Conservation (phyloP, 2,329 filamentous ascomycete genomes). For the Trichophyton simii region DNA sequence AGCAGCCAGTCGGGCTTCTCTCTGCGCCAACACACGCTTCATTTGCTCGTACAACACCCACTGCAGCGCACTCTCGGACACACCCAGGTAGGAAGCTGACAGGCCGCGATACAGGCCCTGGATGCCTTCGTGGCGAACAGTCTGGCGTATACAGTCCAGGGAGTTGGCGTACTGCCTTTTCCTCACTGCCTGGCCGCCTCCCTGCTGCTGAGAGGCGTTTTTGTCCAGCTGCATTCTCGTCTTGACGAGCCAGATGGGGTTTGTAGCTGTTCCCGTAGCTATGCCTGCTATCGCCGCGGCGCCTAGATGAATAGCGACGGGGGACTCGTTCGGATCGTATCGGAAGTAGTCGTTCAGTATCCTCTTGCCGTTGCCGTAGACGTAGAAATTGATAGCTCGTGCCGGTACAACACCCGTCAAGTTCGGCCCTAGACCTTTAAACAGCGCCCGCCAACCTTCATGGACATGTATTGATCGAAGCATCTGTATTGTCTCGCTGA, state of each 20-base stretch:
- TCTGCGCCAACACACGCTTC: constrained; percentile 57
- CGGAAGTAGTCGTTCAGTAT: constrained; percentile 58
- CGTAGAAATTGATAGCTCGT: constrained; percentile 83
- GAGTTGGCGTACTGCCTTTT: constrained; percentile 72
- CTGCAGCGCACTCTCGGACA: constrained; percentile 79
- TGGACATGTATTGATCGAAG: constrained; percentile 64
- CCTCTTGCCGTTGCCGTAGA: constrained; percentile 83
- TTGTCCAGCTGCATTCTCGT: constrained; percentile 86
- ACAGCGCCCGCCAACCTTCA: constrained; percentile 77
- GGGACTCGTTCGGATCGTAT: constrained; percentile 33
- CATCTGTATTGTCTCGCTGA: constrained; percentile 77
- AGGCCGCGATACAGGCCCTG: constrained; percentile 78
- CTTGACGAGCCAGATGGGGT: constrained; percentile 95
- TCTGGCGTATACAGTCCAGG: constrained; percentile 73
- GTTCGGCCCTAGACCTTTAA: constrained; percentile 87
- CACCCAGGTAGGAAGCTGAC: constrained; percentile 81
- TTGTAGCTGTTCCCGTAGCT: constrained; percentile 78
- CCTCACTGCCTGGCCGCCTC: background rate
- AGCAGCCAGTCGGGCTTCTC: constrained; percentile 46
- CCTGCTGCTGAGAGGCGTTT: constrained; percentile 12
- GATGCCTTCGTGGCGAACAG: constrained; percentile 66
- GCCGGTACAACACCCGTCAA: constrained; percentile 81
- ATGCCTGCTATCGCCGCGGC: constrained; percentile 69
- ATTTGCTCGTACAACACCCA: constrained; percentile 92
- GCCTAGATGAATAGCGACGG: constrained; percentile 61